A percentile compares a stretch with the other conserved stretches of the same genome.
Evolutionary conservation across 352 stramenopile species (phyloP).

Genomic region (Phytophthora lateralis): DNA sequence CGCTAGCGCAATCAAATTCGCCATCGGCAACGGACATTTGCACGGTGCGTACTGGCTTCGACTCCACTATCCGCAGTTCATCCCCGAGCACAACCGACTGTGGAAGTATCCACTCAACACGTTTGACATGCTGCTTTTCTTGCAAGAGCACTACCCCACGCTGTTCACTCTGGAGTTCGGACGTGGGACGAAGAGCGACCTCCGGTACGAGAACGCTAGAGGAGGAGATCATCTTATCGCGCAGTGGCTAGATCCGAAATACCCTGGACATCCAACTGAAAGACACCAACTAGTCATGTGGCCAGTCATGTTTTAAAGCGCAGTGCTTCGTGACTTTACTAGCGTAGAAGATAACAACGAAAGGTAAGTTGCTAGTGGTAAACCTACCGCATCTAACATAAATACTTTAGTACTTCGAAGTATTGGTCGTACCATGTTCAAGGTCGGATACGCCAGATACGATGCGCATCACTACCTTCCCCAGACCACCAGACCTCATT

Average conservation of each 20-base stretch:
- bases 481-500: too few species aligned
- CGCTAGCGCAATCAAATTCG: constrained; percentile 2
- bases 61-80: constrained; percentile 6
- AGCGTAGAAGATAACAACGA: too few species aligned
- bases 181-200: constrained; percentile 8
- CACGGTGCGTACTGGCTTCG: constrained; percentile 3
- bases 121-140: constrained; percentile 13
- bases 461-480: too few species aligned
- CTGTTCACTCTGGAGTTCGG: constrained; percentile 16
- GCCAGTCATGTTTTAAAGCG: background rate
- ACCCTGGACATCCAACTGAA: constrained; percentile 2
- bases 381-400: too few species aligned
- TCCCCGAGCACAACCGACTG: constrained; percentile 7
- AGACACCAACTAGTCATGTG: constrained; percentile 1
- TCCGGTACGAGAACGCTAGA: background rate
- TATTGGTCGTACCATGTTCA: too few species aligned
- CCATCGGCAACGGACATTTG: constrained; percentile 6
- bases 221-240: constrained; percentile 1
- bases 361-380: too few species aligned
- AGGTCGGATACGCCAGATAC: too few species aligned
- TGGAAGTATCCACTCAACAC: constrained; percentile 8
- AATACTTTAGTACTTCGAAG: too few species aligned
- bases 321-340: too few species aligned
- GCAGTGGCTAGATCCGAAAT: constrained; percentile 1
- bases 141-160: constrained; percentile 12